Evolutionary conservation across 805 yeast species (phyloP).

Genomic region (Zygosaccharomyces bisporus): DNA sequence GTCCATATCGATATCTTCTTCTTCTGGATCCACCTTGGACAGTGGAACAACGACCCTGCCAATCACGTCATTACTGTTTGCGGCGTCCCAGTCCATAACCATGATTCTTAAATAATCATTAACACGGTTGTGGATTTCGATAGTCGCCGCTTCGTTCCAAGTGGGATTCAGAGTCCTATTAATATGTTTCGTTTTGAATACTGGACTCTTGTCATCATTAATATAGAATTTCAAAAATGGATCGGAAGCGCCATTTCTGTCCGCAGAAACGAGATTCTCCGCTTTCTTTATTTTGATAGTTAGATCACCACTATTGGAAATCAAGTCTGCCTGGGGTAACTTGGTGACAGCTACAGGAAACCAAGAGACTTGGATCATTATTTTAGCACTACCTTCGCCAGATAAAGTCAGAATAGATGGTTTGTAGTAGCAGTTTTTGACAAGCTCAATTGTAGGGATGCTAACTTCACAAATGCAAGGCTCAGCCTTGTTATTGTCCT

Average conservation of each 20-base stretch:
- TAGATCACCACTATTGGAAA: conserved; percentile 70
- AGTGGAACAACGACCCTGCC: conserved; percentile 62
- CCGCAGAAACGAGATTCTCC: conserved; percentile 73
- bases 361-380: conserved; percentile 67
- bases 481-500: conserved; percentile 50
- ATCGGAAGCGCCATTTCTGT: conserved; percentile 87
- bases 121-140: conserved; percentile 57
- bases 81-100: conserved; percentile 90
- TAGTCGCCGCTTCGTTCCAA: conserved; percentile 70
- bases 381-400: conserved; percentile 49
- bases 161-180: conserved; percentile 89
- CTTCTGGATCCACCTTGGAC: conserved; percentile 56
- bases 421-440: conserved; percentile 59
- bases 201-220: conserved; percentile 54
- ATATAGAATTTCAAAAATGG: conserved; percentile 74
- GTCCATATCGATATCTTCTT: conserved; percentile 47
- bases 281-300: conserved; percentile 61
- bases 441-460: conserved; percentile 61
- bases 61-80: conserved; percentile 77
- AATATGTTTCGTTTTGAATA: conserved; percentile 70
- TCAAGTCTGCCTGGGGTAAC: conserved; percentile 71
- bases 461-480: conserved; percentile 58
- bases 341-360: conserved; percentile 62
- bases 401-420: conserved; percentile 55
- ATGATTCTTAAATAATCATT: conserved; percentile 55